phyloP scores from a whole-genome alignment of 164 flowering plant genomes.

The Umbilicus rupestris region DNA sequence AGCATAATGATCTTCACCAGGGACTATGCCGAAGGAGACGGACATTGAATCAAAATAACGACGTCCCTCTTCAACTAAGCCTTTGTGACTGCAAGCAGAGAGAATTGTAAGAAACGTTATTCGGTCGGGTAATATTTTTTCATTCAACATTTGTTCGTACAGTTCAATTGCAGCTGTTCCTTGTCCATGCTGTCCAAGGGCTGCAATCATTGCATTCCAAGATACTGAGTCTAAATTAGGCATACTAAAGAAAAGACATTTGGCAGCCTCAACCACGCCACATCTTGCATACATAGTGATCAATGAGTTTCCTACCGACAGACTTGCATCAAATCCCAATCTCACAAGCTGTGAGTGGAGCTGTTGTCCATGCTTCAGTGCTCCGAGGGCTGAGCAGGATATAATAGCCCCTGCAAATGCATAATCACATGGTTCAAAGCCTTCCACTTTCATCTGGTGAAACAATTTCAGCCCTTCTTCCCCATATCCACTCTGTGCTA shows the following conservation, averaged over 20 bases:
- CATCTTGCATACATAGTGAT: constrained; percentile 78
- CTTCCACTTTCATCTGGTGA: constrained; percentile 42
- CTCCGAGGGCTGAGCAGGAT: constrained; percentile 65
- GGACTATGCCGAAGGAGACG: constrained; percentile 22
- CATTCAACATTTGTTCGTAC: constrained; percentile 52
- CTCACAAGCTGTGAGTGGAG: constrained; percentile 57
- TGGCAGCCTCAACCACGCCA: constrained; percentile 58
- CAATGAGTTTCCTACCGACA: constrained; percentile 68
- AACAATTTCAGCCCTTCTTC: constrained; percentile 68
- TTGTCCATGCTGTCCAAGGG: constrained; percentile 71
- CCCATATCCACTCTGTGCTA: constrained; percentile 54
- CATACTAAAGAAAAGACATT: constrained; percentile 40
- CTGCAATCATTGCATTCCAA: constrained; percentile 45
- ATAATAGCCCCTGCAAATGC: constrained; percentile 63
- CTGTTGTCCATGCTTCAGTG: constrained; percentile 59
- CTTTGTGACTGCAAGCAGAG: constrained; percentile 75
- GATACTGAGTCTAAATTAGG: constrained; percentile 26
- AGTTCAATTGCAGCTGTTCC: constrained; percentile 49
- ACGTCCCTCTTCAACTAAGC: constrained; percentile 13
- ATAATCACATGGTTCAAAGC: constrained; percentile 61
- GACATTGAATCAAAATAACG: too few species aligned
- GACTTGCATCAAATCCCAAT: constrained; percentile 51
- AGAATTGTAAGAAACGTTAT: constrained; percentile 66
- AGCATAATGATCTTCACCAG: constrained; percentile 79
- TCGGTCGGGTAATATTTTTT: constrained; percentile 50